Conservation (phyloP, 148 eudicot species). For the Silene uniflora region DNA sequence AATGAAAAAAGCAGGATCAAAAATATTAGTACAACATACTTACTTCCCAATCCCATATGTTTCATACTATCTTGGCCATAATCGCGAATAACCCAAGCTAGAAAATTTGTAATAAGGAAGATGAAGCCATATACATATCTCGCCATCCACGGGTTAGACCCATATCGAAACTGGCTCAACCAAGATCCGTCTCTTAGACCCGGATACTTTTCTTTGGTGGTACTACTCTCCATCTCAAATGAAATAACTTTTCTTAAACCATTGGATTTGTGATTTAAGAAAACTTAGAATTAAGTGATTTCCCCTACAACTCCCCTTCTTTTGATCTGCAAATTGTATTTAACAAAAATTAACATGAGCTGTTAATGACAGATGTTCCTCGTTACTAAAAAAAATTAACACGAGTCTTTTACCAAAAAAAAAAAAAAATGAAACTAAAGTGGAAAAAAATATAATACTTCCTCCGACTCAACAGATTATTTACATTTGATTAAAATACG, state of each 20-base stretch:
- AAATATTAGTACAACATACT: constrained; percentile 20
- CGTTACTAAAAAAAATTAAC: too few relatives aligned
- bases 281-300: not conserved
- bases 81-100: constrained; percentile 87
- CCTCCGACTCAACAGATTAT: too few relatives aligned
- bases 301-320: constrained; percentile 24
- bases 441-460: too few relatives aligned
- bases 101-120: constrained; percentile 67
- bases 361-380: too few relatives aligned
- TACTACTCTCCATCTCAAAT: constrained; percentile 37
- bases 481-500: too few relatives aligned
- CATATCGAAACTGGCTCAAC: constrained; percentile 60
- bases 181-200: constrained; percentile 56
- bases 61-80: constrained; percentile 52
- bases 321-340: constrained; percentile 22
- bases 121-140: constrained; percentile 75
- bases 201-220: constrained; percentile 41
- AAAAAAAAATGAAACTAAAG: too few relatives aligned
- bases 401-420: too few relatives aligned
- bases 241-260: constrained; percentile 1
- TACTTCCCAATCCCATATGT: constrained; percentile 53
- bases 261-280: constrained; percentile 3
- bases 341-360: not conserved
- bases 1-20: not conserved
- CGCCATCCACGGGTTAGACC: constrained; percentile 91